These are phyloP conservation scores for Apocynum venetum DNA, from an alignment of 257 asterid species.

Conservation along the genomic window DNA sequence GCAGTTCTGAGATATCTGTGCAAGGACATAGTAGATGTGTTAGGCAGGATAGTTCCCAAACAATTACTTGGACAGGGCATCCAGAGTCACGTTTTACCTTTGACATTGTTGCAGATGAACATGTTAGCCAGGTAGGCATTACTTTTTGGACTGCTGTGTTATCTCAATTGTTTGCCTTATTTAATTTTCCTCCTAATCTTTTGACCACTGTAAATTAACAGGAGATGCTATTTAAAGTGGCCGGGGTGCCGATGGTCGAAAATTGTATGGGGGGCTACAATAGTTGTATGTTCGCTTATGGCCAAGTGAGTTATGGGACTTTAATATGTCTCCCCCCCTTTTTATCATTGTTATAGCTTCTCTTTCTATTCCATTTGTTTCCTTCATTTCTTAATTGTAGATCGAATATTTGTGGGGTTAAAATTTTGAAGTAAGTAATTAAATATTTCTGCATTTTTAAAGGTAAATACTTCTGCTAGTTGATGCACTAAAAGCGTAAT, in stretches of 20 bases:
- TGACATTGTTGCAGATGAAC: constrained; percentile 90
- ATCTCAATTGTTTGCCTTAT: not conserved
- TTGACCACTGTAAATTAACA: constrained; percentile 31
- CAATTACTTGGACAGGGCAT: constrained; percentile 85
- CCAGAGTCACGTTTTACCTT: constrained; percentile 88
- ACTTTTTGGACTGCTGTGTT: not conserved
- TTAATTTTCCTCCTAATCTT: constrained; percentile 3
- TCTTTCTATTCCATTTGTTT: not conserved
- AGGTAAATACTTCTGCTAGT: not conserved
- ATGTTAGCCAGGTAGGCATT: constrained; percentile 70
- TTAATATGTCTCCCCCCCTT: not conserved
- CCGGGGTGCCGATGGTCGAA: constrained; percentile 97
- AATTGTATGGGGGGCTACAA: constrained; percentile 95
- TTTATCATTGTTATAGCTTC: not conserved
- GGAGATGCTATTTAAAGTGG: constrained; percentile 86
- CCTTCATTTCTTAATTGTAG: not conserved
- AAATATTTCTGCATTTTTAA: not conserved
- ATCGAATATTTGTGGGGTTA: not conserved
- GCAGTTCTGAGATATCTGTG: constrained; percentile 62
- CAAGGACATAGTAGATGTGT: constrained; percentile 77
- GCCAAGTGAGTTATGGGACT: constrained; percentile 59
- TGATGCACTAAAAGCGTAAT: not conserved
- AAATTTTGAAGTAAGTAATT: not conserved
- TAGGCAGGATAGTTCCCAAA: constrained; percentile 79
- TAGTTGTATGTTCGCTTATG: constrained; percentile 99